A percentile compares a stretch with the other conserved stretches of the same genome.
Conservation (phyloP, 2,329 filamentous ascomycete species). For the Ophiocordyceps camponoti-floridani region DNA sequence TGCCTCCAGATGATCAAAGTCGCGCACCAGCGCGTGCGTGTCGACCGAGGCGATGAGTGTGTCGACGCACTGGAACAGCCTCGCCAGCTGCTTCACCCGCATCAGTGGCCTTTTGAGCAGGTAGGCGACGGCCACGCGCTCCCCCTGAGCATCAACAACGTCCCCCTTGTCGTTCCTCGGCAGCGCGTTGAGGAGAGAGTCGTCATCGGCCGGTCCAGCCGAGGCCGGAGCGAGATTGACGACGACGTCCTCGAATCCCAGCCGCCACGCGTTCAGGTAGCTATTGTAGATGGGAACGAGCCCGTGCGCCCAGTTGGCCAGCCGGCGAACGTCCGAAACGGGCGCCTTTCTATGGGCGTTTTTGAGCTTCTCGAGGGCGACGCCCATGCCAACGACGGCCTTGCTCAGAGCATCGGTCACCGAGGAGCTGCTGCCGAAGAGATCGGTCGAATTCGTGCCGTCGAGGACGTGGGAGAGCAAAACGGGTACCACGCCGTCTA, state of each 20-base stretch:
- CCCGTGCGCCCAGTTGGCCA: constrained; percentile 67
- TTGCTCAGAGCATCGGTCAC: constrained; percentile 48
- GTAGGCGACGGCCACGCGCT: constrained; percentile 86
- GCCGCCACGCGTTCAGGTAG: constrained; percentile 75
- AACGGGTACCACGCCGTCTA: constrained; percentile 89
- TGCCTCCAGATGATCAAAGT: constrained; percentile 56
- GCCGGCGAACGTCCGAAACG: constrained; percentile 47
- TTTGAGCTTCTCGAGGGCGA: constrained; percentile 71
- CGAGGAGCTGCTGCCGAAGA: constrained; percentile 43
- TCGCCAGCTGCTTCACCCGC: constrained; percentile 72
- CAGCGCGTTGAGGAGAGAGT: constrained; percentile 39
- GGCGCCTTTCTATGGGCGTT: constrained; percentile 67
- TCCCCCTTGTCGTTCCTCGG: constrained; percentile 47
- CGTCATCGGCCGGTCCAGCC: constrained; percentile 33
- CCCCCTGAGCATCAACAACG: constrained; percentile 55
- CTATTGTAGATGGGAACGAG: constrained; percentile 65
- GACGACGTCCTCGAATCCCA: constrained; percentile 87
- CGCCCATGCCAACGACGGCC: constrained; percentile 86
- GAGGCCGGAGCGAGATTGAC: constrained; percentile 70
- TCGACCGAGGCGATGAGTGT: constrained; percentile 31
- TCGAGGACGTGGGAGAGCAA: constrained; percentile 72
- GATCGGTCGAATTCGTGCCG: constrained; percentile 42
- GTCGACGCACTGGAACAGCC: constrained; percentile 57
- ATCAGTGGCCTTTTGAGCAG: constrained; percentile 78
- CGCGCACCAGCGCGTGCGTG: constrained; percentile 19